phyloP scores from a whole-genome alignment of 176 grass and related monocot genomes.

The Musa schizocarpa region DNA sequence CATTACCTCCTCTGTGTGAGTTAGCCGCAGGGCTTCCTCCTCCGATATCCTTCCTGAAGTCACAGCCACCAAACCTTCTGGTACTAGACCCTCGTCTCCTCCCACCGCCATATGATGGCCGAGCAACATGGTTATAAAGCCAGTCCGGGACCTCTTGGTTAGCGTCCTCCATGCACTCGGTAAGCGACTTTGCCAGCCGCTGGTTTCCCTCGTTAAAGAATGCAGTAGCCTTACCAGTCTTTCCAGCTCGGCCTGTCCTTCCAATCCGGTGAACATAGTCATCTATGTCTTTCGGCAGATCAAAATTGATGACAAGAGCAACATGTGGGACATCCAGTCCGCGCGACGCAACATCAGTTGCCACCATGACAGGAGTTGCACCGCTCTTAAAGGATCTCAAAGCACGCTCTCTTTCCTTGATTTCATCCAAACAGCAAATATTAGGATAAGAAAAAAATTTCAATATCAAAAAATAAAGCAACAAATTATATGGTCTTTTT shows the following conservation, averaged over 20 bases:
- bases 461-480: not conserved
- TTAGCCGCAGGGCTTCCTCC: not conserved
- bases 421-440: conserved; percentile 14
- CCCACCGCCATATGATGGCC: conserved; percentile 26
- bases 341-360: conserved; percentile 68
- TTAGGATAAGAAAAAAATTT: not conserved
- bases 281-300: conserved; percentile 65
- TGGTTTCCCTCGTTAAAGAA: conserved; percentile 54
- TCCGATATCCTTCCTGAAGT: conserved; percentile 8
- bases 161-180: conserved; percentile 50
- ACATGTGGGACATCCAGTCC: conserved; percentile 75
- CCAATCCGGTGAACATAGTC: conserved; percentile 80
- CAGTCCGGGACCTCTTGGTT: conserved; percentile 58
- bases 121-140: conserved; percentile 35
- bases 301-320: conserved; percentile 74
- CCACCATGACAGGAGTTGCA: conserved; percentile 55
- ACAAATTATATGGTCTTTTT: too few relatives aligned
- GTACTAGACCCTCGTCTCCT: conserved; percentile 19
- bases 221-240: conserved; percentile 56
- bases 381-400: conserved; percentile 65
- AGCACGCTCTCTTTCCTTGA: conserved; percentile 61
- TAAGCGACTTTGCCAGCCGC: conserved; percentile 39
- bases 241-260: conserved; percentile 80
- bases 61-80: conserved; percentile 21
- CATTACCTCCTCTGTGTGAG: conserved; percentile 8